Conservation (phyloP, 257 asterid genomes). For the Plantago elongata region DNA sequence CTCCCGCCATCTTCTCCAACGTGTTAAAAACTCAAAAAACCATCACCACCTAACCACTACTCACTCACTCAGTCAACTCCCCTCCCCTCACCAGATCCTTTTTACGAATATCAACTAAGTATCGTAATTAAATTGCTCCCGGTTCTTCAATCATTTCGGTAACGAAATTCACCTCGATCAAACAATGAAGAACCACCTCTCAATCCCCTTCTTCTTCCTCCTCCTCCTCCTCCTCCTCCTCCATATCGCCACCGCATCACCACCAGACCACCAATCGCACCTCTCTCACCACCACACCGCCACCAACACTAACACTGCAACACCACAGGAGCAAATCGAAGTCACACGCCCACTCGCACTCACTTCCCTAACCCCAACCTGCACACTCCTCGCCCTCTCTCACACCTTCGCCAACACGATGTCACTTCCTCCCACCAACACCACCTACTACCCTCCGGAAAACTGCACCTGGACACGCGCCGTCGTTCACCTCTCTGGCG, state of each 20-base stretch:
- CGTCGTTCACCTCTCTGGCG: constrained; percentile 46
- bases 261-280: constrained; percentile 30
- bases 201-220: constrained; percentile 19
- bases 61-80: not conserved
- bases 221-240: constrained; percentile 13
- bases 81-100: too few species aligned
- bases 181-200: constrained; percentile 29
- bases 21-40: too few species aligned
- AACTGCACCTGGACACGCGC: constrained; percentile 72
- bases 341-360: constrained; percentile 55
- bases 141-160: too few species aligned
- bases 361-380: constrained; percentile 42
- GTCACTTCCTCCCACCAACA: constrained; percentile 25
- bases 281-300: constrained; percentile 22
- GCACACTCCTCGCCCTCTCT: constrained; percentile 49
- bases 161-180: too few species aligned
- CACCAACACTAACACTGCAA: not conserved
- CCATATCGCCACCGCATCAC: constrained; percentile 27
- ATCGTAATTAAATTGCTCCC: too few species aligned
- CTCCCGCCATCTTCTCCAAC: constrained; percentile 10
- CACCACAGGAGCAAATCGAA: constrained; percentile 41
- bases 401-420: constrained; percentile 37
- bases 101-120: too few species aligned
- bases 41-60: not conserved
- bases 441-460: constrained; percentile 48